phyloP scores from a whole-genome alignment of 2,329 filamentous ascomycete species.

The Monilinia laxa region DNA sequence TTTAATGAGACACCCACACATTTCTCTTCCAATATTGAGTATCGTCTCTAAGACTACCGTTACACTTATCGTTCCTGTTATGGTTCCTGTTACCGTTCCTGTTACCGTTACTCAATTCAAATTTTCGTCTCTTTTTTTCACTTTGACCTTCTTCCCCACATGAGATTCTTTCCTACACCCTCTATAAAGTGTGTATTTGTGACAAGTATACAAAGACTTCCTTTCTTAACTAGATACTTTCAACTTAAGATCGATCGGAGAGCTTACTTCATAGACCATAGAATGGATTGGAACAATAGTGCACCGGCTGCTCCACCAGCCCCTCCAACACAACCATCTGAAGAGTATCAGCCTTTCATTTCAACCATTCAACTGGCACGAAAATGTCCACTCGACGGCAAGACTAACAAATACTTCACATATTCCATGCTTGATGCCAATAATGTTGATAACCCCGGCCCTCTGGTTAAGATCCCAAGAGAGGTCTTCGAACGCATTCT shows the following conservation, averaged over 20 bases:
- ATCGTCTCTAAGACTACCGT: too few species aligned
- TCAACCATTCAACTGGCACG: not conserved
- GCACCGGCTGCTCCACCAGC: too few species aligned
- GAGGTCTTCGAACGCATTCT: slow-evolving; percentile 8
- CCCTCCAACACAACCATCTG: too few species aligned
- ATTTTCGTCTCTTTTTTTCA: not conserved
- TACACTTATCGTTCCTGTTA: too few species aligned
- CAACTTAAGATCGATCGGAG: not conserved
- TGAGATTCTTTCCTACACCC: too few species aligned
- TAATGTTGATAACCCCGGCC: not conserved
- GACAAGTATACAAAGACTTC: not conserved
- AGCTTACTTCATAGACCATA: not conserved
- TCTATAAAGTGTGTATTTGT: not conserved
- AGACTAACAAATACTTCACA: not conserved
- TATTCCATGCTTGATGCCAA: not conserved
- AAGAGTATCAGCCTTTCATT: not conserved
- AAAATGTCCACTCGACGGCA: not conserved
- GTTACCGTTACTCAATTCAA: too few species aligned
- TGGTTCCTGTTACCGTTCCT: too few species aligned
- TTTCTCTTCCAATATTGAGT: too few species aligned
- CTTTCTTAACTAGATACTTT: not conserved
- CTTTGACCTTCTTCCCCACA: not conserved
- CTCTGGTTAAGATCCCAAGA: not conserved
- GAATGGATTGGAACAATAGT: slow-evolving; percentile 9
- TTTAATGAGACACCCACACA: too few species aligned